A percentile compares a stretch with the other conserved stretches of the same genome.
Conservation (phyloP, 2,329 filamentous ascomycete genomes). For the Hymenoscyphus fraxineus region DNA sequence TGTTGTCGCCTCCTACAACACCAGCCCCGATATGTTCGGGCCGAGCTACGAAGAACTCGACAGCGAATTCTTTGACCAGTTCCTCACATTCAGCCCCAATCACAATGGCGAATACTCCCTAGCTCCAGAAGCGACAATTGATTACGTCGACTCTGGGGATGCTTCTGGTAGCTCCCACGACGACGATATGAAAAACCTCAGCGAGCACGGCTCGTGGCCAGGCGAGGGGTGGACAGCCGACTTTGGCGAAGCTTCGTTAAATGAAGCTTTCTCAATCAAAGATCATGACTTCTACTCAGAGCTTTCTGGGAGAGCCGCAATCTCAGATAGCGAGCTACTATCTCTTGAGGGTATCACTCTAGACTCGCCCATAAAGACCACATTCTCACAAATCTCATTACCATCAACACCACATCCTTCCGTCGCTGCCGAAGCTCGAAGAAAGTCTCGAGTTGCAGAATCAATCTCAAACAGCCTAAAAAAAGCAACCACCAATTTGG, state of each 20-base stretch:
- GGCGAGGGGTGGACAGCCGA: constrained; percentile 19
- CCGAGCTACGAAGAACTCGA: constrained; percentile 48
- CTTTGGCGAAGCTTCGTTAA: constrained; percentile 21
- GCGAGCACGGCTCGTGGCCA: constrained; percentile 16
- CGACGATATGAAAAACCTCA: constrained; percentile 16
- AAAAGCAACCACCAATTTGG: constrained; percentile 35
- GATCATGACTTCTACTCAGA: constrained; percentile 28
- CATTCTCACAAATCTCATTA: constrained; percentile 21
- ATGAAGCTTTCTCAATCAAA: constrained; percentile 8
- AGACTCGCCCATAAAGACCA: constrained; percentile 24
- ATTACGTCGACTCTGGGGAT: constrained; percentile 25
- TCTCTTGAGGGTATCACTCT: constrained; percentile 32
- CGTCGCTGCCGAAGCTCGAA: constrained; percentile 14
- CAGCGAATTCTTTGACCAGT: constrained; percentile 61
- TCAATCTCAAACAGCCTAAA: constrained; percentile 46
- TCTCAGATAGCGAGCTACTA: constrained; percentile 34
- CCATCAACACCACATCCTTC: constrained; percentile 26
- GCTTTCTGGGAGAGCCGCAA: constrained; percentile 29
- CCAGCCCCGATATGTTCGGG: constrained; percentile 48
- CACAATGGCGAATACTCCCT: constrained; percentile 40
- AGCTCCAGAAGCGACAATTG: constrained; percentile 47
- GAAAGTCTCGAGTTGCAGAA: constrained; percentile 26
- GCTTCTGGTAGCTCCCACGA: constrained; percentile 21
- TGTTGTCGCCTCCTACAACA: constrained; percentile 36
- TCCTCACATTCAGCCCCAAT: constrained; percentile 54